phyloP scores from a whole-genome alignment of 2,329 filamentous ascomycete genomes.

The Aureobasidium sp. region DNA sequence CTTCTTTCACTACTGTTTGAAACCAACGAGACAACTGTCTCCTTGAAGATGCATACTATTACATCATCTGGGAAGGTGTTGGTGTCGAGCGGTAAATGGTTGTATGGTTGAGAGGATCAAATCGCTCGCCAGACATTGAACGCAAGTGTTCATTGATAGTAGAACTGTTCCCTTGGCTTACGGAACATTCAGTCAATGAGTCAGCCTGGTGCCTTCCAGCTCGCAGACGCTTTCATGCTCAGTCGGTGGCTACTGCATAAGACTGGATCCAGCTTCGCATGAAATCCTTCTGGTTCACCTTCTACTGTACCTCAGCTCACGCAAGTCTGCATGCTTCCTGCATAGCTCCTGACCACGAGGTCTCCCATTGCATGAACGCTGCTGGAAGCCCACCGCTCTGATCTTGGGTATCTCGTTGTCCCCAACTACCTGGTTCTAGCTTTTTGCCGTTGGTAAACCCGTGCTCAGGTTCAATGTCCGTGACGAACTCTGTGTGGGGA shows the following conservation, averaged over 20 bases:
- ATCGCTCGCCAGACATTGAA: neutral
- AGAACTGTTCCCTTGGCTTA: neutral
- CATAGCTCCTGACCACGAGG: neutral
- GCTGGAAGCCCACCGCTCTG: neutral
- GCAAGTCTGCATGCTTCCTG: neutral
- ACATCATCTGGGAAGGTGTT: neutral
- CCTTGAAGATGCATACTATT: conserved; percentile 2
- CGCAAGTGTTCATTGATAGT: neutral
- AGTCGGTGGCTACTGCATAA: neutral
- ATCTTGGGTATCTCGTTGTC: neutral
- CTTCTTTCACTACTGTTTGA: neutral
- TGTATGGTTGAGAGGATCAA: neutral
- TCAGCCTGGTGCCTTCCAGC: neutral
- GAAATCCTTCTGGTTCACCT: neutral
- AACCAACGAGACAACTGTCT: neutral
- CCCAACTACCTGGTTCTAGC: conserved; percentile 1
- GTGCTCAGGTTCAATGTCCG: too few species aligned
- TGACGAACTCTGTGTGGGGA: too few species aligned
- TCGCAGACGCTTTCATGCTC: neutral
- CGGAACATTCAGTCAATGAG: neutral
- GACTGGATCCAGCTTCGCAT: neutral
- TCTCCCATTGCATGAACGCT: neutral
- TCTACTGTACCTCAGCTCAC: neutral
- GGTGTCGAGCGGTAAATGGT: neutral
- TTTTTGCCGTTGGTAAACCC: neutral